These are phyloP conservation scores for Cafeteria roenbergensis DNA, from an alignment of 108 stramenopile genomes.

Conservation along the genomic window DNA sequence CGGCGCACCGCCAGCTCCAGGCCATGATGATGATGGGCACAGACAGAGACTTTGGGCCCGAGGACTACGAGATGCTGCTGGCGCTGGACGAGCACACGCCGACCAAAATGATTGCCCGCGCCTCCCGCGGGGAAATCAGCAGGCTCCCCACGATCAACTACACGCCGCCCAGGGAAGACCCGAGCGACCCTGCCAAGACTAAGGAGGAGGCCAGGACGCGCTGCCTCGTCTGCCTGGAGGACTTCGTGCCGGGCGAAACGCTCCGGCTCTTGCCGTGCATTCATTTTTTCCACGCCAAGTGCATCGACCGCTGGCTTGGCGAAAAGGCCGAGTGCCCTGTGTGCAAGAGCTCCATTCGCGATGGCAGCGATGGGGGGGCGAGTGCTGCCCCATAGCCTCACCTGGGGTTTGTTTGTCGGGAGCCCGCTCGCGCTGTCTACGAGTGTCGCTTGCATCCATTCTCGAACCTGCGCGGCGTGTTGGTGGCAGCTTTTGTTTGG, in stretches of 20 bases:
- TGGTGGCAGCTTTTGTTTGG: too few relatives aligned
- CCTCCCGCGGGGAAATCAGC: not conserved
- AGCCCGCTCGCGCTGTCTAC: too few relatives aligned
- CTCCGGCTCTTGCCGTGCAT: slow-evolving; percentile 14
- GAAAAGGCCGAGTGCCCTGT: slow-evolving; percentile 18
- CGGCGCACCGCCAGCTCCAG: too few relatives aligned
- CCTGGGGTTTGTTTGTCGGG: too few relatives aligned
- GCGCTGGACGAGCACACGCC: slow-evolving; percentile 11
- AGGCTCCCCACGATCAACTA: not conserved
- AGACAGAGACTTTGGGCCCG: not conserved
- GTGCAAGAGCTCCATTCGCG: slow-evolving; percentile 1
- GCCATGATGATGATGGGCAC: not conserved
- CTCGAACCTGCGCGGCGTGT: too few relatives aligned
- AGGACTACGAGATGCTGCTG: slow-evolving; percentile 6
- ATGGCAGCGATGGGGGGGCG: too few relatives aligned
- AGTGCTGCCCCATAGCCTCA: too few relatives aligned
- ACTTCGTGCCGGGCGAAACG: not conserved
- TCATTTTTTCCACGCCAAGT: slow-evolving; percentile 13
- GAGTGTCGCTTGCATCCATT: too few relatives aligned
- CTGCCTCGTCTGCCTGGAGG: slow-evolving; percentile 17
- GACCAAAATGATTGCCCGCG: not conserved
- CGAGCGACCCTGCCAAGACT: not conserved
- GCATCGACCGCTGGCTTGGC: slow-evolving; percentile 19
- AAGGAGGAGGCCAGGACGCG: not conserved
- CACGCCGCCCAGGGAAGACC: not conserved